Conservation (phyloP, 2,329 filamentous ascomycete genomes). For the Seiridium cupressi region DNA sequence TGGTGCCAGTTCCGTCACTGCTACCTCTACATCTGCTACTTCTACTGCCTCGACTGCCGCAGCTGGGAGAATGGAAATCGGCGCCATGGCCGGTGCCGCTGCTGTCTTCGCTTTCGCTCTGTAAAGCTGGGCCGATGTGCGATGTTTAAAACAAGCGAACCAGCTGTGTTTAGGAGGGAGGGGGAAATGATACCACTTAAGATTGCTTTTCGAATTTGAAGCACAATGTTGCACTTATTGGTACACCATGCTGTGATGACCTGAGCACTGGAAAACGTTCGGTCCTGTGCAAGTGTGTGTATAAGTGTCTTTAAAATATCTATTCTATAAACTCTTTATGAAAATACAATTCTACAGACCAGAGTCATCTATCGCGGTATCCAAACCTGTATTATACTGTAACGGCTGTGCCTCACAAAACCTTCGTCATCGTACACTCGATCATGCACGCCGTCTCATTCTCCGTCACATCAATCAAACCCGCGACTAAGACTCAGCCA, state of each 20-base stretch:
- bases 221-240: neutral
- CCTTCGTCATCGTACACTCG: neutral
- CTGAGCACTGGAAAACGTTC: neutral
- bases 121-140: conserved; percentile 13
- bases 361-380: neutral
- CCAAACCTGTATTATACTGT: neutral
- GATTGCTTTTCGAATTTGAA: neutral
- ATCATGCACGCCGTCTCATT: neutral
- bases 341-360: neutral
- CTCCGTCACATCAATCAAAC: too few relatives aligned
- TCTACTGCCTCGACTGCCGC: conserved; percentile 17
- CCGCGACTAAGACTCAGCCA: conserved; percentile 24
- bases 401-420: too few relatives aligned
- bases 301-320: conserved; percentile 2
- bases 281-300: neutral
- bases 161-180: neutral
- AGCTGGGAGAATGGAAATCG: conserved; percentile 21
- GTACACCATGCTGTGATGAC: too few relatives aligned
- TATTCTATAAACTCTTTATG: neutral
- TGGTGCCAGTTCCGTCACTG: conserved; percentile 9
- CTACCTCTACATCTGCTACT: conserved; percentile 12
- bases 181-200: neutral
- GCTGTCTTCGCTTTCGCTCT: conserved; percentile 28
- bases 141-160: neutral
- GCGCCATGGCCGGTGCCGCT: conserved; percentile 27